A percentile compares a stretch with the other conserved stretches of the same genome.
Conservation (phyloP, 257 asterid genomes). For the Solanum bulbocastanum region DNA sequence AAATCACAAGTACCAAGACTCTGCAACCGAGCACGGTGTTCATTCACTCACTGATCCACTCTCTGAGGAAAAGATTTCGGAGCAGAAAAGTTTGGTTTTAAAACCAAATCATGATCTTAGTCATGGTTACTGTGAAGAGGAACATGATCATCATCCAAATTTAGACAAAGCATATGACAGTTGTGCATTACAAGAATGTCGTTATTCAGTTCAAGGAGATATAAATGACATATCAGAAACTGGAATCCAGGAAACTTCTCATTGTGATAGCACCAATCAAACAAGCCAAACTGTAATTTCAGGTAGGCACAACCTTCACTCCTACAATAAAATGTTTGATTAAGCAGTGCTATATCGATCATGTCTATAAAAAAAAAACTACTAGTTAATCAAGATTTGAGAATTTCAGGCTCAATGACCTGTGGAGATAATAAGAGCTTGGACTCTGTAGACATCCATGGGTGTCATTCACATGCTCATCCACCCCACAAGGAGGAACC, state of each 20-base stretch:
- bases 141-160: background rate
- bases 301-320: background rate
- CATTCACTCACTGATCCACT: background rate
- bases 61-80: background rate
- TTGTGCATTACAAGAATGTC: background rate
- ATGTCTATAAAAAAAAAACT: background rate
- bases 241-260: background rate
- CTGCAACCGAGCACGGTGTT: background rate
- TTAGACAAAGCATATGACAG: background rate
- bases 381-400: background rate
- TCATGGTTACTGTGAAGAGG: conserved; percentile 1
- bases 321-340: background rate
- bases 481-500: conserved; percentile 4
- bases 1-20: conserved; percentile 1
- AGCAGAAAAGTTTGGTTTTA: conserved; percentile 1
- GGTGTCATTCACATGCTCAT: background rate
- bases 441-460: background rate
- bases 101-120: conserved; percentile 1
- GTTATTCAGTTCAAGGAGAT: background rate
- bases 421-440: conserved; percentile 4
- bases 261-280: background rate
- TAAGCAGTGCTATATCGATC: background rate
- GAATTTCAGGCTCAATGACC: background rate
- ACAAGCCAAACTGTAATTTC: background rate
- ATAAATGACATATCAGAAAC: background rate